Conservation (phyloP, 179 eudicot genomes). For the Carnegiea gigantea region DNA sequence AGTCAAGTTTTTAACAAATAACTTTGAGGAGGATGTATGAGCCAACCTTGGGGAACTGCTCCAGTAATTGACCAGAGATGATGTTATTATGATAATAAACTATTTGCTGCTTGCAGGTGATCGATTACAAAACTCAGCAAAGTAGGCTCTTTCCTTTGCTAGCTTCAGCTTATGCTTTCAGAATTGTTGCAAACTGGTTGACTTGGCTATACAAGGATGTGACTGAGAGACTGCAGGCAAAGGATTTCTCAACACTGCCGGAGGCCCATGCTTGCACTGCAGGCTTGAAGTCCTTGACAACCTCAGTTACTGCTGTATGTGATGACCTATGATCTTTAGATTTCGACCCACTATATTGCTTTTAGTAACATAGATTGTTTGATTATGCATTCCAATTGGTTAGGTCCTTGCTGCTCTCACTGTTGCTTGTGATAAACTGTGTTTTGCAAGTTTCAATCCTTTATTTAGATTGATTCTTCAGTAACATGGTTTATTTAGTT, state of each 20-base stretch:
- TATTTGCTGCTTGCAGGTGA: constrained; percentile 51
- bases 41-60: neutral
- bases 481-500: neutral
- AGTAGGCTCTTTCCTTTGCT: constrained; percentile 93
- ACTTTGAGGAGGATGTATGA: neutral
- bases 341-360: neutral
- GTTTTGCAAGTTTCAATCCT: neutral
- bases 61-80: neutral
- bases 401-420: neutral
- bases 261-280: constrained; percentile 99
- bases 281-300: constrained; percentile 94
- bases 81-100: neutral
- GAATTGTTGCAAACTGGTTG: constrained; percentile 95
- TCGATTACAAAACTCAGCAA: constrained; percentile 98
- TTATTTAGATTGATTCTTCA: neutral
- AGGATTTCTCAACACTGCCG: constrained; percentile 91
- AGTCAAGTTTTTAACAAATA: neutral
- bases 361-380: neutral
- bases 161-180: constrained; percentile 97
- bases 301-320: constrained; percentile 89
- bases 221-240: constrained; percentile 72
- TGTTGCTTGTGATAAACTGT: neutral
- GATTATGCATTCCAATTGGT: neutral
- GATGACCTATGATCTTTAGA: neutral
- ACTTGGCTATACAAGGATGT: constrained; percentile 91